Evolutionary conservation across 2,329 filamentous ascomycete species (phyloP).

Genomic region (Corynespora cassiicola): DNA sequence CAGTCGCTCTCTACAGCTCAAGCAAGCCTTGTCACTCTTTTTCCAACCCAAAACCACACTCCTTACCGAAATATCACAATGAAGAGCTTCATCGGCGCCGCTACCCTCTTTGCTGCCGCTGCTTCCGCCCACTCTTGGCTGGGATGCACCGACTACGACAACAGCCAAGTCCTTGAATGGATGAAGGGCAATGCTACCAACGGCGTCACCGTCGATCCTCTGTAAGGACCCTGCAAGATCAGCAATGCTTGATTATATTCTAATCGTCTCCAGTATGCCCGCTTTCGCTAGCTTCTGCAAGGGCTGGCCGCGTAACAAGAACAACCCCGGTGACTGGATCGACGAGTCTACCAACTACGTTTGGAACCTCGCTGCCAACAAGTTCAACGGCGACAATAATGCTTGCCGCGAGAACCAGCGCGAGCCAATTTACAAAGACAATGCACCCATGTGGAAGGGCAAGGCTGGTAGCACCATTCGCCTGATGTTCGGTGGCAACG

Average conservation of each 20-base stretch:
- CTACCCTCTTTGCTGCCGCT: conserved; percentile 3
- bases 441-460: conserved; percentile 25
- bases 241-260: background rate
- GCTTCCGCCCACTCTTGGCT: conserved; percentile 33
- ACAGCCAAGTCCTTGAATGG: conserved; percentile 24
- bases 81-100: too few relatives aligned
- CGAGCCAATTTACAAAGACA: conserved; percentile 15
- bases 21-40: too few relatives aligned
- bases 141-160: conserved; percentile 30
- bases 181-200: conserved; percentile 24
- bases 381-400: conserved; percentile 9
- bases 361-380: conserved; percentile 19
- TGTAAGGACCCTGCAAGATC: background rate
- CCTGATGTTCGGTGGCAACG: conserved; percentile 35
- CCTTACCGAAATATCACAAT: too few relatives aligned
- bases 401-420: conserved; percentile 13
- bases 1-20: too few relatives aligned
- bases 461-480: conserved; percentile 20
- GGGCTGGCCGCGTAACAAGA: conserved; percentile 28
- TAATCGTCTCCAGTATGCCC: conserved; percentile 17
- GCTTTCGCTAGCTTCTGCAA: conserved; percentile 25
- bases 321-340: conserved; percentile 30
- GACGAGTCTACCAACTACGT: conserved; percentile 24
- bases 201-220: conserved; percentile 10
- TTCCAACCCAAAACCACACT: too few relatives aligned